Evolutionary conservation across 495 filamentous ascomycete species (phyloP).

Genomic region (Tetracladium setigerum): DNA sequence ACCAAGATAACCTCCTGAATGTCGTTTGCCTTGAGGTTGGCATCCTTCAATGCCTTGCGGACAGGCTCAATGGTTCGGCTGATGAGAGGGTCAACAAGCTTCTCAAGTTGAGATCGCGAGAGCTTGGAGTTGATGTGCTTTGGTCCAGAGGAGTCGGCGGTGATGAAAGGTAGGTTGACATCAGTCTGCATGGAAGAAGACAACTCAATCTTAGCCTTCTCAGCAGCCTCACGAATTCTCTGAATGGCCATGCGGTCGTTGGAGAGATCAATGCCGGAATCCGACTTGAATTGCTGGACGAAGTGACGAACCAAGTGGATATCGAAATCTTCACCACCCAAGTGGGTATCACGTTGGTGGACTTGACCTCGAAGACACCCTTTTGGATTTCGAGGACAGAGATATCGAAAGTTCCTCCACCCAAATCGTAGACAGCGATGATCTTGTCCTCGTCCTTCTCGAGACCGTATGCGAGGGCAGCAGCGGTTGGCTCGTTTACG

Average conservation of each 20-base stretch:
- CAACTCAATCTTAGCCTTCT: conserved; percentile 99
- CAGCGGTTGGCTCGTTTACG: conserved; percentile 94
- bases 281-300: conserved; percentile 93
- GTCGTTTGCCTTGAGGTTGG: conserved; percentile 85
- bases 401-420: conserved; percentile 98
- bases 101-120: conserved; percentile 87
- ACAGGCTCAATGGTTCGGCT: conserved; percentile 82
- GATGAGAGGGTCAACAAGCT: conserved; percentile 87
- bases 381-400: conserved; percentile 96
- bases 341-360: conserved; percentile 96
- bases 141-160: conserved; percentile 85
- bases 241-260: conserved; percentile 98
- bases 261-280: conserved; percentile 84
- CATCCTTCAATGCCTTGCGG: conserved; percentile 96
- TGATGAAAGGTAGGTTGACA: conserved; percentile 99
- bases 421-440: conserved; percentile 95
- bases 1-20: conserved; percentile 99
- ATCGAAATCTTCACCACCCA: conserved; percentile 98
- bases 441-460: conserved; percentile 89
- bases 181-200: conserved; percentile 95
- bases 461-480: conserved; percentile 88
- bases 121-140: conserved; percentile 98
- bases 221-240: conserved; percentile 96
- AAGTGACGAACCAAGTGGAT: conserved; percentile 93
- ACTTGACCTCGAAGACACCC: conserved; percentile 98